Percentiles rank a stretch among this genome's conserved stretches.
phyloP scores from a whole-genome alignment of 352 stramenopile genomes.

The Plasmopara halstedii region DNA sequence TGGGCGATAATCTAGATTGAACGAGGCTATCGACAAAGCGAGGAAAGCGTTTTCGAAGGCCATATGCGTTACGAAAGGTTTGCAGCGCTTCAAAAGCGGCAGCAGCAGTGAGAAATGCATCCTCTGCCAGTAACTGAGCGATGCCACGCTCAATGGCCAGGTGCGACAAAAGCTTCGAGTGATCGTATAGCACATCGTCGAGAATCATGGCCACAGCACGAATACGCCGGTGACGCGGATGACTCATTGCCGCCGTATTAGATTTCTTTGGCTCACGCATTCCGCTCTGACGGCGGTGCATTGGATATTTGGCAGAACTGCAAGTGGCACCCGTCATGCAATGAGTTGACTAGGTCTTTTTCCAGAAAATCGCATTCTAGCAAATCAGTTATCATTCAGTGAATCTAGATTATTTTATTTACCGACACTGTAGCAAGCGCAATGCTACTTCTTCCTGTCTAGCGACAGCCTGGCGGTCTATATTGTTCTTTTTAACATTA shows the following conservation, averaged over 20 bases:
- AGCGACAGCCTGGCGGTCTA: slow-evolving; percentile 39
- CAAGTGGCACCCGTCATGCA: slow-evolving; percentile 8
- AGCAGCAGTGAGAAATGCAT: slow-evolving; percentile 57
- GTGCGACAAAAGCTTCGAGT: slow-evolving; percentile 72
- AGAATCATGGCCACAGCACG: slow-evolving; percentile 79
- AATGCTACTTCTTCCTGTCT: slow-evolving; percentile 78
- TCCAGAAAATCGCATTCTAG: too few relatives aligned
- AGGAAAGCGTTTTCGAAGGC: slow-evolving; percentile 78
- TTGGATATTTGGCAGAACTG: slow-evolving; percentile 7
- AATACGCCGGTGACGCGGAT: slow-evolving; percentile 35
- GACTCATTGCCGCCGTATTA: neutral
- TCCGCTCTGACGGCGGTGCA: slow-evolving; percentile 14
- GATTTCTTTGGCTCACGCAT: slow-evolving; percentile 11
- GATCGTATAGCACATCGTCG: slow-evolving; percentile 82
- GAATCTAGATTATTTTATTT: slow-evolving; percentile 9
- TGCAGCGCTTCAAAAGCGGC: slow-evolving; percentile 65
- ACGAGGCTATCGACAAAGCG: slow-evolving; percentile 76
- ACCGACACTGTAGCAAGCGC: slow-evolving; percentile 64
- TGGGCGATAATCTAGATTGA: slow-evolving; percentile 33
- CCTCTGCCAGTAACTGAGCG: slow-evolving; percentile 59
- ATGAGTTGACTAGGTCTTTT: too few relatives aligned
- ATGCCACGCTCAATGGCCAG: slow-evolving; percentile 72
- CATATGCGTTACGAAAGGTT: slow-evolving; percentile 74
- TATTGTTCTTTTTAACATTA: slow-evolving; percentile 22
- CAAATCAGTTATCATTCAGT: slow-evolving; percentile 1